Conservation (phyloP, 106 monocot species). For the Phalaenopsis equestris region DNA sequence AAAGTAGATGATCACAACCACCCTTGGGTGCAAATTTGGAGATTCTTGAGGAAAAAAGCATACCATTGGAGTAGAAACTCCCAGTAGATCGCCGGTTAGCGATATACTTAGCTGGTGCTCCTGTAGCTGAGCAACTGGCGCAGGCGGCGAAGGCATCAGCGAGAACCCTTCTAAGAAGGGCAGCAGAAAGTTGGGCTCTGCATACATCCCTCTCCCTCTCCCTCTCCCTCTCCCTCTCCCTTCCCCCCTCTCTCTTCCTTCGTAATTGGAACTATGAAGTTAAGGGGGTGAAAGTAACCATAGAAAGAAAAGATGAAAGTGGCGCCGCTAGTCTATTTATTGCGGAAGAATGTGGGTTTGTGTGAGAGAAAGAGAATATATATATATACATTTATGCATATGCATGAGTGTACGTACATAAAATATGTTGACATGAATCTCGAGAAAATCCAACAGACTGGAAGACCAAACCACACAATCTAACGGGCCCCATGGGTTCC, state of each 20-base stretch:
- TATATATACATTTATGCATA: too few relatives aligned
- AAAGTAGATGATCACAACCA: not conserved
- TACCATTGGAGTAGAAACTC: constrained; percentile 6
- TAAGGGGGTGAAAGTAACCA: not conserved
- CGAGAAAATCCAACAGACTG: too few relatives aligned
- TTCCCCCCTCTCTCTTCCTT: not conserved
- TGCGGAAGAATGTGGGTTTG: not conserved
- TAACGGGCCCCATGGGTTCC: too few relatives aligned
- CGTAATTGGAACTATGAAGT: not conserved
- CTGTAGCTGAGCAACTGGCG: not conserved
- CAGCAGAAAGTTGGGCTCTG: not conserved
- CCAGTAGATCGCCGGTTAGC: not conserved
- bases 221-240: not conserved
- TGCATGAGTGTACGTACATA: too few relatives aligned
- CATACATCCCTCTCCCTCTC: constrained; percentile 4
- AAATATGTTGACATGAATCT: too few relatives aligned
- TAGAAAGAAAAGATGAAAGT: not conserved
- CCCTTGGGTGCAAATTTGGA: not conserved
- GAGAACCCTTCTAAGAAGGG: constrained; percentile 5
- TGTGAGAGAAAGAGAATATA: not conserved
- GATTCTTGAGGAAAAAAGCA: constrained; percentile 7
- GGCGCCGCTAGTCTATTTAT: constrained; percentile 1
- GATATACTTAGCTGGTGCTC: constrained; percentile 4
- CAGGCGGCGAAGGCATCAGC: not conserved
- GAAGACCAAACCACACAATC: too few relatives aligned